A percentile compares a stretch with the other conserved stretches of the same genome.
These are phyloP conservation scores for Ananas comosus DNA, from an alignment of 176 grass and related monocot species.

Conservation along the genomic window DNA sequence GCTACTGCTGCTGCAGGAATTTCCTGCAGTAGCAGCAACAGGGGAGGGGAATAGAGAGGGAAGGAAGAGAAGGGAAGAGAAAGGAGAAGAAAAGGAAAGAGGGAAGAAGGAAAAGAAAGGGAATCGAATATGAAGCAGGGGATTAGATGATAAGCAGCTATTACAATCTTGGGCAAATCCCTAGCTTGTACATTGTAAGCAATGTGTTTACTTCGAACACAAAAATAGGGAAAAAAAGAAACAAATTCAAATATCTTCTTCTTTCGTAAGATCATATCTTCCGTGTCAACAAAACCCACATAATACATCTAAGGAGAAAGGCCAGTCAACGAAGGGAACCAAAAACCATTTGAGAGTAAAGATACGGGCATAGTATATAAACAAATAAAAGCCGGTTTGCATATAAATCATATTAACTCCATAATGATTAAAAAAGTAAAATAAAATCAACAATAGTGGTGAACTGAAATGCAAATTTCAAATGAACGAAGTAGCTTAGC, in stretches of 20 bases:
- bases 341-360: background rate
- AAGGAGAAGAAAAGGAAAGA: no score
- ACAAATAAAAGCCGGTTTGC: background rate
- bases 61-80: no score
- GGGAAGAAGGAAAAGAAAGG: no score
- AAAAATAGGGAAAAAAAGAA: background rate
- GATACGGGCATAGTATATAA: background rate
- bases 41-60: no score
- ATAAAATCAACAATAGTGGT: background rate
- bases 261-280: constrained; percentile 25
- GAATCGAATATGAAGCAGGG: constrained; percentile 95
- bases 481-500: background rate
- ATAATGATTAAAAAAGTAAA: background rate
- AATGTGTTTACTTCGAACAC: background rate
- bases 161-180: constrained; percentile 69
- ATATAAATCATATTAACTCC: background rate
- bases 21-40: no score
- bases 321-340: background rate
- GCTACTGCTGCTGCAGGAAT: no score
- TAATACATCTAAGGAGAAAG: constrained; percentile 54
- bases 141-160: constrained; percentile 67
- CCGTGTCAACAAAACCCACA: constrained; percentile 69
- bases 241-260: no score
- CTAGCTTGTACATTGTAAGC: constrained; percentile 43
- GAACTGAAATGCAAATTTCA: background rate